Evolutionary conservation across 345 rosid species (phyloP).

Genomic region (Euclidium syriacum): DNA sequence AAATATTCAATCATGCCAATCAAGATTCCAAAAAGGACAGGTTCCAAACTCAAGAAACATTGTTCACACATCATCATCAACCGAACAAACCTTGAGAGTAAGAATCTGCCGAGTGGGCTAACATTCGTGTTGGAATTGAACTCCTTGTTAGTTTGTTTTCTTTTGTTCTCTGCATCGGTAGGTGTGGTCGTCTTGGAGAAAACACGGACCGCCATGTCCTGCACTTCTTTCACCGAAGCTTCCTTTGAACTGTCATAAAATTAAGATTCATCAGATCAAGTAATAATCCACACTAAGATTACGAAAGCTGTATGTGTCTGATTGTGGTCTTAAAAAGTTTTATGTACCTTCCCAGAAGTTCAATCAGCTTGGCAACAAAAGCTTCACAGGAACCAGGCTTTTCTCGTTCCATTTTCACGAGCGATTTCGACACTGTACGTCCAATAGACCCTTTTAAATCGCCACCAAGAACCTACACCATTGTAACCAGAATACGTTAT

Average conservation of each 20-base stretch:
- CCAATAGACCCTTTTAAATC: constrained; percentile 54
- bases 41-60: background rate
- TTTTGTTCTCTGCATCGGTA: constrained; percentile 47
- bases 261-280: background rate
- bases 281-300: constrained; percentile 1
- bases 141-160: constrained; percentile 63
- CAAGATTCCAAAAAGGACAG: background rate
- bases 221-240: constrained; percentile 61
- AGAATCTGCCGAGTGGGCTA: constrained; percentile 88
- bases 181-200: constrained; percentile 45
- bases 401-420: constrained; percentile 58
- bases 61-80: background rate
- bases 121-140: constrained; percentile 55
- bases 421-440: constrained; percentile 49
- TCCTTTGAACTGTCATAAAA: constrained; percentile 65
- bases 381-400: constrained; percentile 84
- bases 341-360: constrained; percentile 60
- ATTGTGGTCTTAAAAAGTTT: background rate
- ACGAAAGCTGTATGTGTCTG: background rate
- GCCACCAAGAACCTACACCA: constrained; percentile 53
- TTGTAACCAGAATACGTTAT: constrained; percentile 4
- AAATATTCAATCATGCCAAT: background rate
- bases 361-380: constrained; percentile 60
- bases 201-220: constrained; percentile 50
- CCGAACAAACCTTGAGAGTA: constrained; percentile 75